phyloP scores from a whole-genome alignment of 129 eudicot genomes.

The Saposhnikovia divaricata region DNA sequence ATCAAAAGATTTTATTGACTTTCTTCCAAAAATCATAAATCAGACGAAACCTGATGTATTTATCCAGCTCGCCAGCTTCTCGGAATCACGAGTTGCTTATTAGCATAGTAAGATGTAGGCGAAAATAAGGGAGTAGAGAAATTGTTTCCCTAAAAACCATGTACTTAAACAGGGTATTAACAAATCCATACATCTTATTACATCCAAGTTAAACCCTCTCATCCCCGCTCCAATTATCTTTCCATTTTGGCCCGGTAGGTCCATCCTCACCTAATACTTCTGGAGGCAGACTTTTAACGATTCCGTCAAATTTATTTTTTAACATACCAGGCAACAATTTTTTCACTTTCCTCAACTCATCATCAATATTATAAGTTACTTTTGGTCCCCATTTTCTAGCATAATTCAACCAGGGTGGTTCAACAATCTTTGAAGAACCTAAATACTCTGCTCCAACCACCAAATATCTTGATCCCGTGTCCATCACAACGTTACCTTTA shows the following conservation, averaged over 20 bases:
- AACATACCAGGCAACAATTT: conserved; percentile 43
- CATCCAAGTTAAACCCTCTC: conserved; percentile 27
- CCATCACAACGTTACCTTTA: conserved; percentile 37
- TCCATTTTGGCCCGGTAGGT: conserved; percentile 81
- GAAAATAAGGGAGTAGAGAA: no score
- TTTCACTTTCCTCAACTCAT: conserved; percentile 45
- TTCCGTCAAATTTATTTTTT: conserved; percentile 27
- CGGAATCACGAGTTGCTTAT: no score
- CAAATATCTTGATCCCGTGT: conserved; percentile 29
- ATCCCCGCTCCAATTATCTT: conserved; percentile 74
- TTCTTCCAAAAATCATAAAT: no score
- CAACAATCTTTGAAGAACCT: conserved; percentile 23
- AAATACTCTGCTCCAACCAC: conserved; percentile 55
- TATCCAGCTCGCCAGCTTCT: no score
- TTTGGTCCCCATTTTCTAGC: conserved; percentile 88
- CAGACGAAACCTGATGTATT: no score
- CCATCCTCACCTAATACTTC: conserved; percentile 83
- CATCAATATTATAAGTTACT: conserved; percentile 37
- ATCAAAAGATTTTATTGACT: no score
- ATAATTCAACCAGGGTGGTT: conserved; percentile 74
- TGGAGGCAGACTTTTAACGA: conserved; percentile 44
- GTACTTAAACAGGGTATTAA: not conserved
- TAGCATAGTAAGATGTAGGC: no score
- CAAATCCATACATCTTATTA: not conserved
- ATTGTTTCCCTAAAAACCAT: no score